phyloP scores from a whole-genome alignment of 192 early-diverging fungal species.

The Umbelopsis ramanniana region DNA sequence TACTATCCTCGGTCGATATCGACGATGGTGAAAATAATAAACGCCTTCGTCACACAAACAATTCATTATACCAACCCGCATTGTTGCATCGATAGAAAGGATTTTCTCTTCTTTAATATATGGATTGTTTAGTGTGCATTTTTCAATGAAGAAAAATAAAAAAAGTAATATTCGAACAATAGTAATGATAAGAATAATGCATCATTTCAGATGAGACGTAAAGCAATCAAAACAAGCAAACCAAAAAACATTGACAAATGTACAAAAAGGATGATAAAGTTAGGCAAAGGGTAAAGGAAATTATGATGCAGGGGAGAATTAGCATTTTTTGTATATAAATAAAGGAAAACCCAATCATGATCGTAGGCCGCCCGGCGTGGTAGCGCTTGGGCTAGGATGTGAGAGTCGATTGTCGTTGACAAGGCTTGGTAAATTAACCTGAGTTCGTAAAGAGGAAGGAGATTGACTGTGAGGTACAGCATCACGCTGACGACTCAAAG shows the following conservation, averaged over 20 bases:
- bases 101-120: too few relatives aligned
- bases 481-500: neutral
- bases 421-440: neutral
- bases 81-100: too few relatives aligned
- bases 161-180: neutral
- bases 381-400: neutral
- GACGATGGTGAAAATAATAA: neutral
- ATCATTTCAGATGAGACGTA: neutral
- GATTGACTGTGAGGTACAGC: neutral
- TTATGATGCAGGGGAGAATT: neutral
- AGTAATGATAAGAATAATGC: neutral
- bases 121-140: too few relatives aligned
- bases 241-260: slow-evolving; percentile 2
- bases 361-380: neutral
- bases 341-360: neutral
- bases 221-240: neutral
- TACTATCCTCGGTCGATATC: neutral
- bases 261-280: slow-evolving; percentile 7
- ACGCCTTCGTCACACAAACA: neutral
- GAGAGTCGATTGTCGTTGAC: neutral
- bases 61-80: neutral
- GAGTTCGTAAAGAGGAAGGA: neutral
- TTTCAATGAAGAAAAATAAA: too few relatives aligned
- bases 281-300: too few relatives aligned
- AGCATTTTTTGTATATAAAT: slow-evolving; percentile 17